phyloP scores from a whole-genome alignment of 2,329 filamentous ascomycete genomes.

The Trichoderma sp. region DNA sequence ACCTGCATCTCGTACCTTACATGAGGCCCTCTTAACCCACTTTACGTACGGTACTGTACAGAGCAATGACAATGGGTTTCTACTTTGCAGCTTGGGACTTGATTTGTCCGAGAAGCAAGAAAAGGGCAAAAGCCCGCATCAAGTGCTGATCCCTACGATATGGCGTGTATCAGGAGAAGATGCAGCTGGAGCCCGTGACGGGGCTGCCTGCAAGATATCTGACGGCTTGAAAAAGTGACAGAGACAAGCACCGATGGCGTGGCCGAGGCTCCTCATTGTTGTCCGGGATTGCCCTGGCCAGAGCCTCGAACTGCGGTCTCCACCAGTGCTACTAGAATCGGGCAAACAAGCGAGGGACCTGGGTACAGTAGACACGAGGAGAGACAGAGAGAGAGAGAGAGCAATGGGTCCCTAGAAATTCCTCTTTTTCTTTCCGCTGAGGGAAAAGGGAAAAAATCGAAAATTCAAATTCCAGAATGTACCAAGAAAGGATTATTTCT shows the following conservation, averaged over 20 bases:
- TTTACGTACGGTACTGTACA: neutral
- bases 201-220: neutral
- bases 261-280: conserved; percentile 1
- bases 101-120: conserved; percentile 8
- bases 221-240: neutral
- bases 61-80: neutral
- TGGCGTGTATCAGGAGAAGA: conserved; percentile 9
- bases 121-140: conserved; percentile 16
- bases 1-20: neutral
- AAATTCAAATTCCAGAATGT: neutral
- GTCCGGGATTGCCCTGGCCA: neutral
- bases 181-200: neutral
- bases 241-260: conserved; percentile 4
- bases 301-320: neutral
- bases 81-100: neutral
- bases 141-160: conserved; percentile 4
- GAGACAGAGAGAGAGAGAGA: too few relatives aligned
- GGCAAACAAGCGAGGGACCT: too few relatives aligned
- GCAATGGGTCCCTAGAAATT: too few relatives aligned
- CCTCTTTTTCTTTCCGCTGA: too few relatives aligned
- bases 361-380: too few relatives aligned
- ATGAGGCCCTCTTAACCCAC: conserved; percentile 1
- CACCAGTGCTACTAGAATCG: neutral
- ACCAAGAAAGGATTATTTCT: neutral
- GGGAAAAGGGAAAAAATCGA: neutral